Base-by-base conservation (phyloP, 352 stramenopile genomes). In the Phytophthora boehmeriae region DNA sequence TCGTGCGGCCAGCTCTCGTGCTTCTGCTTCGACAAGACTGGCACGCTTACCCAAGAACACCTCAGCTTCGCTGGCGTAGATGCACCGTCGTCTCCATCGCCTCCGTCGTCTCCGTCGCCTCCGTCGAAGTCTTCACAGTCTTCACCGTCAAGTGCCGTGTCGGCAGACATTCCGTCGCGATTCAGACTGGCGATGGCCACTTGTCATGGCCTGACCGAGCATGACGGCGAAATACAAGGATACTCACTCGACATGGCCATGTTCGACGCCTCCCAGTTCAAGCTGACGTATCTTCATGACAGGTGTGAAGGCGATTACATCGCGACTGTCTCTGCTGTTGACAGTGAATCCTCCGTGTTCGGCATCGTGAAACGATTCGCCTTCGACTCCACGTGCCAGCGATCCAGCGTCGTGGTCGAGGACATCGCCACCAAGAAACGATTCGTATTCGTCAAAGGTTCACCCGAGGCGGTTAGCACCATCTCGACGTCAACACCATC, bases 1-100 rank as follows among this genome's bases (percentile, higher is more conserved):
- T 73, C 63, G 14, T 75, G 67, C 2, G 80, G 76, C 25, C 75
- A 89, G 35, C 34, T 89, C n/a, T 54, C 67, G n/a, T 84, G 68
- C 42, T 89, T 78, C 38, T 89, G 77, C 65, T 89, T 89, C 34
- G 80, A 89, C 52, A 89, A 89, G 68, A 89, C 80, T 4, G 77
- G 80, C 1, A 89, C 80, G 25, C 56, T 89, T 8, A 89, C 80
- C 1, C 41, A 84, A 38, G 73, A 87, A 9, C 42, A 65, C 14
- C 63, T 88, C 8, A 68, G 68, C n/a, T 73, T 88, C 13, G 49
- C 72, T 3, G 78, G 78, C 1, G 63, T 85, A 6, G 56, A 66
- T 39, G 48, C 23, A 42, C n/a, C 47, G 17, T 28, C 8, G 16
- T 49, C 28, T 2, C 56, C 59, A 35, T 42, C 50, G 0, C 41